phyloP scores from a whole-genome alignment of 345 rosid species.

The Brassica napus region Da-Ae NC_063442.1:4987501-4988000 shows the following conservation, averaged over 20 bases:
- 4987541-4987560: too few species aligned
- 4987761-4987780: neutral
- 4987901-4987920: neutral
- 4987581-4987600: too few species aligned
- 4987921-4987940: neutral
- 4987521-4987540: too few species aligned
- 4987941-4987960: constrained; percentile 21
- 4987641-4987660: neutral
- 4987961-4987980: neutral
- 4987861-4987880: constrained; percentile 30
- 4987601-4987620: too few species aligned
- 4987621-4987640: neutral
- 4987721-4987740: neutral
- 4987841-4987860: constrained; percentile 34
- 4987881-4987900: constrained; percentile 23
- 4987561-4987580: too few species aligned
- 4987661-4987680: neutral
- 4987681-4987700: neutral
- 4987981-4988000: too few species aligned
- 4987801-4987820: constrained; percentile 37
- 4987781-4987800: constrained; percentile 22
- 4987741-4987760: neutral
- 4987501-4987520: too few species aligned
- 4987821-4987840: constrained; percentile 20
- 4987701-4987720: neutral